A percentile compares a stretch with the other conserved stretches of the same genome.
Evolutionary conservation across 768 basidiomycete species (phyloP).

Genomic region (Tylopilus sp.): DNA sequence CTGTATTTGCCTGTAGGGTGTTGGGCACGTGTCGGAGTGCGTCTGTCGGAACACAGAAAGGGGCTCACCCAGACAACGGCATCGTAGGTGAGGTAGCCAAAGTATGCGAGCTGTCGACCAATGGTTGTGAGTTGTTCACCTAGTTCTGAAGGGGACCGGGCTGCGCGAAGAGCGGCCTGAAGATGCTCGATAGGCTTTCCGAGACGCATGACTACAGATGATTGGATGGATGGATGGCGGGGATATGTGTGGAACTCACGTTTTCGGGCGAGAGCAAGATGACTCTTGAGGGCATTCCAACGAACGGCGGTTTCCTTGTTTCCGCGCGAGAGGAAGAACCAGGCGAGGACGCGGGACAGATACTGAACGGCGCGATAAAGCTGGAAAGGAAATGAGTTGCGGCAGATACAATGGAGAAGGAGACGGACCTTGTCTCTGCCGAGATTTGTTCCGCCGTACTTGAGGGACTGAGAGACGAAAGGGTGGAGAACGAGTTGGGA

Average conservation of each 20-base stretch:
- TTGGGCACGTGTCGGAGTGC: not conserved
- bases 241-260: constrained; percentile 39
- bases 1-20: constrained; percentile 51
- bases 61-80: constrained; percentile 76
- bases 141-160: constrained; percentile 49
- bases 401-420: not conserved
- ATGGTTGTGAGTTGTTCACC: constrained; percentile 77
- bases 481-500: constrained; percentile 88
- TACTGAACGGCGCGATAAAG: constrained; percentile 90
- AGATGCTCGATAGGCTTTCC: constrained; percentile 94
- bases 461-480: constrained; percentile 67
- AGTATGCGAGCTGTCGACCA: constrained; percentile 83
- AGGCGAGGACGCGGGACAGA: constrained; percentile 84
- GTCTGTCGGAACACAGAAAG: not conserved
- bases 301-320: constrained; percentile 66
- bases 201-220: constrained; percentile 73
- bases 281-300: constrained; percentile 82
- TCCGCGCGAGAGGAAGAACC: constrained; percentile 70
- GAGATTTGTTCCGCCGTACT: constrained; percentile 73
- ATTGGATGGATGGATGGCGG: not conserved
- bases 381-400: constrained; percentile 37
- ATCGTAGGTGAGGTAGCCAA: constrained; percentile 83
- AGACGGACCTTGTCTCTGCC: constrained; percentile 84
- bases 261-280: constrained; percentile 83
- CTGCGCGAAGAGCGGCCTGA: constrained; percentile 80